Percentiles rank a stretch among this genome's conserved stretches.
Conservation (phyloP, 208 protist species). For the Leishmania gerbilli region DNA sequence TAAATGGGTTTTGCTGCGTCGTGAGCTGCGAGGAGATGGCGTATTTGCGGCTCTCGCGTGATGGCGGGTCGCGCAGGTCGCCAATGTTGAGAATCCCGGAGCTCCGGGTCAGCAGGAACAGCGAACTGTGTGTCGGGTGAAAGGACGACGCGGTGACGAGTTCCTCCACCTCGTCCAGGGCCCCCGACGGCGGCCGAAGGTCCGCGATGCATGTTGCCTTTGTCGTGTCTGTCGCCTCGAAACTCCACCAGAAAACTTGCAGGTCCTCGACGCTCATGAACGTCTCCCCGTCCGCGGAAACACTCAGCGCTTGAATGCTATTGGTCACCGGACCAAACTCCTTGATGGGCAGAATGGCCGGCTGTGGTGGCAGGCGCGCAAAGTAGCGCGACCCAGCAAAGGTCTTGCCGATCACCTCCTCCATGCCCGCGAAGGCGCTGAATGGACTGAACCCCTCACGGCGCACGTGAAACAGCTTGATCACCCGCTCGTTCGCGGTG, state of each 20-base stretch:
- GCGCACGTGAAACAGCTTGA: constrained; percentile 87
- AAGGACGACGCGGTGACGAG: constrained; percentile 79
- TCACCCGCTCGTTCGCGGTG: constrained; percentile 83
- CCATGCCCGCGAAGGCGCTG: constrained; percentile 75
- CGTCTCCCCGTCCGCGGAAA: constrained; percentile 74
- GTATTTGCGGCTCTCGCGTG: constrained; percentile 65
- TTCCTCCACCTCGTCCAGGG: constrained; percentile 80
- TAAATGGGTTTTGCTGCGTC: constrained; percentile 57
- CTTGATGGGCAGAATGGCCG: constrained; percentile 69
- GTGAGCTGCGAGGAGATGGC: constrained; percentile 63
- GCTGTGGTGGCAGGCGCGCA: constrained; percentile 54
- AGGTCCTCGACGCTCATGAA: constrained; percentile 90
- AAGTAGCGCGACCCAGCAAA: constrained; percentile 69
- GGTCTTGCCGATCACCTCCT: constrained; percentile 51
- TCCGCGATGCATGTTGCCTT: constrained; percentile 81
- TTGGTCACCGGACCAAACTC: constrained; percentile 78
- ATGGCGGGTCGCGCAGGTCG: constrained; percentile 81
- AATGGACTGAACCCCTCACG: constrained; percentile 79
- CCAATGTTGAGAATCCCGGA: constrained; percentile 83
- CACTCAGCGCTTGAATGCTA: constrained; percentile 74
- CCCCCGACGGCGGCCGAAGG: constrained; percentile 58
- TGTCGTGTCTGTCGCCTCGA: constrained; percentile 68
- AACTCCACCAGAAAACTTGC: constrained; percentile 90
- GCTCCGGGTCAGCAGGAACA: constrained; percentile 85
- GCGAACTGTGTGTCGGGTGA: constrained; percentile 80